Evolutionary conservation across 2,329 filamentous ascomycete genomes (phyloP), one percentile per base, ranked within the genome.

Genomic region (Lecanosticta acicola): DNA sequence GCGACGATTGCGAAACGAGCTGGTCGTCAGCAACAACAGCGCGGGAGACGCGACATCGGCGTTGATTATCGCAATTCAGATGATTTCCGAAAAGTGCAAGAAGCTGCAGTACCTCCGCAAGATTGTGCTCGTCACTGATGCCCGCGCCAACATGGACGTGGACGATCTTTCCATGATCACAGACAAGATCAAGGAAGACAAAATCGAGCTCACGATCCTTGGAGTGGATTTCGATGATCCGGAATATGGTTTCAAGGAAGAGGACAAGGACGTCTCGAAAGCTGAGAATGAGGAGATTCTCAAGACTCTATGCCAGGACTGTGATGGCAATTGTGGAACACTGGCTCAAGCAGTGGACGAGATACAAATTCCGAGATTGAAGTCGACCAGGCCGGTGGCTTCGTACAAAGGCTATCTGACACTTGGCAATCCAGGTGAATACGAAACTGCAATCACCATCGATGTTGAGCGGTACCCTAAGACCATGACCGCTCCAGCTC

Each of bases 141-240:
- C 83, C 1, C 77, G 78, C 45, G 84, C 84, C 0, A 64, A 71
- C 2, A 84, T 95, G 64, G 86, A 91, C 53, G 77, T 74, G 2
- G 84, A 88, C 43, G 84, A 81, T 41, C 65, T 90, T 11, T 75
- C 78, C 1, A 76, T 83, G 1, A 89, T 97, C 52, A 74, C 79
- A 0, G 71, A 71, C 35, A 88, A 88, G 63, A 79, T 96, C 37
- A 87, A 87, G 51, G 77, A 84, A 7, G 79, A 84, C 32, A 78
- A 77, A 3, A 93, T 97, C 49, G 80, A 93, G 52, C 72, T 98
- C 35, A 76, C 84, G 1, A 71, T 97, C 9, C 69, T 97, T 43
- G 93, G 93, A 11, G 80, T 94, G 14, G 93, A 98, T 64, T 97
- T 98, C 66, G 89, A 98, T 62, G 89, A 96, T 64, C 64, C 80